These are phyloP conservation scores for Solidago caesia DNA, from an alignment of 129 eudicot genomes.

Conservation along the genomic window DNA sequence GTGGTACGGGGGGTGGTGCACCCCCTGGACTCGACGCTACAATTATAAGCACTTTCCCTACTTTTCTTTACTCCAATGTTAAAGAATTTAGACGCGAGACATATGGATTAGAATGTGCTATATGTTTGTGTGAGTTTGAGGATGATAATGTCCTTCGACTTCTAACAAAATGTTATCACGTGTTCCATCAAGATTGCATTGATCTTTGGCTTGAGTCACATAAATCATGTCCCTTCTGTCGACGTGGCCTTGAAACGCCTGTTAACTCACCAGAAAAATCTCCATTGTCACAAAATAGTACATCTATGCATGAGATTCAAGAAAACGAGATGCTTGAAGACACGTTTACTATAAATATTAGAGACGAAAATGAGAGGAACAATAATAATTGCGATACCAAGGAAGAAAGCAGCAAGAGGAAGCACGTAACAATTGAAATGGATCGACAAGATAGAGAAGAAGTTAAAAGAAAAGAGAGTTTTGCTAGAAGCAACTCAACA, in stretches of 20 bases:
- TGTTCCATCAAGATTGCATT: conserved; percentile 81
- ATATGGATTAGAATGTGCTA: conserved; percentile 82
- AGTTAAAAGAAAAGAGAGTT: conserved; percentile 28
- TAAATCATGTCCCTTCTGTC: conserved; percentile 81
- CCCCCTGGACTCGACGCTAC: conserved; percentile 53
- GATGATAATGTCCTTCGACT: conserved; percentile 57
- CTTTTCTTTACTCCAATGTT: conserved; percentile 59
- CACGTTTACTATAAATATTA: conserved; percentile 39
- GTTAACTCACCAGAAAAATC: conserved; percentile 28
- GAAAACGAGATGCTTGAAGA: conserved; percentile 40
- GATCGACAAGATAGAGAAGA: conserved; percentile 17
- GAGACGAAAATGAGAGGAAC: conserved; percentile 38
- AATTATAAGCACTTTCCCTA: conserved; percentile 59
- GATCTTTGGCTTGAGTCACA: conserved; percentile 86
- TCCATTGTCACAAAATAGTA: conserved; percentile 15
- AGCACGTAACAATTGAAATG: conserved; percentile 23
- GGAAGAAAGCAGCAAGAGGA: conserved; percentile 22
- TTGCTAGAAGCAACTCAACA: conserved; percentile 72
- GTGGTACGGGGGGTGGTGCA: not conserved
- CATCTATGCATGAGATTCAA: conserved; percentile 34
- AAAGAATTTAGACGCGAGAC: conserved; percentile 54
- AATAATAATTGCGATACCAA: not conserved
- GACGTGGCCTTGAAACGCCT: conserved; percentile 48
- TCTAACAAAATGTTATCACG: conserved; percentile 65
- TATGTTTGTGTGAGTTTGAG: conserved; percentile 70